phyloP scores from a whole-genome alignment of 306 rosid species.

The Oxytropis ochrocephala region DNA sequence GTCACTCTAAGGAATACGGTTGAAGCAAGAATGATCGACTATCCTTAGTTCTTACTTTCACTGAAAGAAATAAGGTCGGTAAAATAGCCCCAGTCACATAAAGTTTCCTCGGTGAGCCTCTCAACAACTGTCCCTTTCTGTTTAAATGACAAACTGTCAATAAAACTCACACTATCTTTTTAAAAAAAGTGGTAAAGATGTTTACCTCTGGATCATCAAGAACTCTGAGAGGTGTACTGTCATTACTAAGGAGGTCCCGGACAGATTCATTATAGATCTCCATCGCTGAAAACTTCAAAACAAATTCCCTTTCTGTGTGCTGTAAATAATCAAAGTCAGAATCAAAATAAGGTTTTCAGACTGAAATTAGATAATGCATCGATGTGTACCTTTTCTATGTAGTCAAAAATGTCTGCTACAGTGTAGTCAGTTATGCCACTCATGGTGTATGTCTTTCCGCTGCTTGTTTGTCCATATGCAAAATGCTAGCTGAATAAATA shows the following conservation, averaged over 20 bases:
- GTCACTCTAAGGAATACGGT: background rate
- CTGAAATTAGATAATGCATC: background rate
- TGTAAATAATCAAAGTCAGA: conserved; percentile 20
- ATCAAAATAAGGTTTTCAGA: conserved; percentile 24
- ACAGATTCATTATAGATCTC: conserved; percentile 98
- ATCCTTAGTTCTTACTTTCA: conserved; percentile 54
- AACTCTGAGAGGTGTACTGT: conserved; percentile 74
- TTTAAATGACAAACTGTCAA: conserved; percentile 29
- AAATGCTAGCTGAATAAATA: conserved; percentile 68
- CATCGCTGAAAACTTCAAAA: conserved; percentile 76
- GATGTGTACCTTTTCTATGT: conserved; percentile 48
- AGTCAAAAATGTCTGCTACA: conserved; percentile 62
- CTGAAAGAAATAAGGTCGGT: conserved; percentile 70
- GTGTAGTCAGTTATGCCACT: conserved; percentile 70
- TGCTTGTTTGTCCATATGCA: conserved; percentile 99
- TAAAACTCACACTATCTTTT: background rate
- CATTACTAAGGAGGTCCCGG: conserved; percentile 83
- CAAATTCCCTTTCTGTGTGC: conserved; percentile 79
- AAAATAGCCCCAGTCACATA: conserved; percentile 76
- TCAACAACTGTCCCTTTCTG: conserved; percentile 95
- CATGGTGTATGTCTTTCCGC: conserved; percentile 92
- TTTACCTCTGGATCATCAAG: conserved; percentile 97
- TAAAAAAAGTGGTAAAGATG: background rate
- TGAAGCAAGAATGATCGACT: conserved; percentile 20
- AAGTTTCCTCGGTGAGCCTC: conserved; percentile 74